Percentiles rank a stretch among this genome's conserved stretches.
Evolutionary conservation across 208 protist species (phyloP).

Genomic region (Trichomonas vaginalis): DNA sequence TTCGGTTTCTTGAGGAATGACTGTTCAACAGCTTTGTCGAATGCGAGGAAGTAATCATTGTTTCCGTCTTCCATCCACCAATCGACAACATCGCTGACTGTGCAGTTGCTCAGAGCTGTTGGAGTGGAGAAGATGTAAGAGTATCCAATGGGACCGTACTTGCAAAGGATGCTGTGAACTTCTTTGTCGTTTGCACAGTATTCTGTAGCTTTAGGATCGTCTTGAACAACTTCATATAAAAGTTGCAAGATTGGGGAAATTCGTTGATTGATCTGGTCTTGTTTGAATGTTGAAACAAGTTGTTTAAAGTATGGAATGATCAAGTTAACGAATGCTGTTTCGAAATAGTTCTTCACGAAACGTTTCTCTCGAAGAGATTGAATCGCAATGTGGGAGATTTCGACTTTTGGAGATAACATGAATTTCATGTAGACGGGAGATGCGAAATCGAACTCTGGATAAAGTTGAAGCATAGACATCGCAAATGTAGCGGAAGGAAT

Average conservation of each 20-base stretch:
- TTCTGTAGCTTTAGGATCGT: not conserved
- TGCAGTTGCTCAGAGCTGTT: not conserved
- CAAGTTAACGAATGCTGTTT: not conserved
- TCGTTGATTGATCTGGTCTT: not conserved
- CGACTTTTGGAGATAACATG: not conserved
- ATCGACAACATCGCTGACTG: not conserved
- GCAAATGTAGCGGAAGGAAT: too few relatives aligned
- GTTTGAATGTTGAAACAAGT: not conserved
- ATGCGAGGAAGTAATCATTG: not conserved
- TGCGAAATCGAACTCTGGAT: not conserved
- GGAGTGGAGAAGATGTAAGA: not conserved
- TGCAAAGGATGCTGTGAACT: not conserved
- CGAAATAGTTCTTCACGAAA: not conserved
- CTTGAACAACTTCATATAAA: not conserved
- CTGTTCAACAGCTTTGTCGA: not conserved
- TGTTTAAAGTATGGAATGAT: not conserved
- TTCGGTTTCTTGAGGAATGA: not conserved
- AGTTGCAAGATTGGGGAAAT: not conserved
- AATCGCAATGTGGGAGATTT: not conserved
- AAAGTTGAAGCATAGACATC: not conserved
- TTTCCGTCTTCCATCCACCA: not conserved
- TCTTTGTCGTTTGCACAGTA: not conserved
- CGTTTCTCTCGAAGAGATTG: not conserved
- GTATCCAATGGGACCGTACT: not conserved
- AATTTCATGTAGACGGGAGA: not conserved